Evolutionary conservation across 2,329 filamentous ascomycete species (phyloP).

Genomic region (Venturiaceae sp.): DNA sequence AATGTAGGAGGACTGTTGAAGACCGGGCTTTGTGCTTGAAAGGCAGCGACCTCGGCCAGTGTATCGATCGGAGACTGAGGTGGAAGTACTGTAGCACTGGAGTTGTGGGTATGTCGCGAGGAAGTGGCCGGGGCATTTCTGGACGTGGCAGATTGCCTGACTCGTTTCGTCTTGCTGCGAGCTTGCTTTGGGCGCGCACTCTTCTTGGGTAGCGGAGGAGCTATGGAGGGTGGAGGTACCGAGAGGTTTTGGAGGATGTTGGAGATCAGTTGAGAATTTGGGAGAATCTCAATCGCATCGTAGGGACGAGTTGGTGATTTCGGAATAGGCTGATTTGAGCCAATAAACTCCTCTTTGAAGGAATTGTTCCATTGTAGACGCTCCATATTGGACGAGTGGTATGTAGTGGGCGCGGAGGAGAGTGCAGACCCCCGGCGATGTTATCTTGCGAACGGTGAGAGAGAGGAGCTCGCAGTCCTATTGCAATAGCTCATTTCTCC

Average conservation of each 20-base stretch:
- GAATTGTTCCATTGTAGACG: background rate
- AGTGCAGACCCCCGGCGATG: too few relatives aligned
- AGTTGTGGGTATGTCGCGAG: background rate
- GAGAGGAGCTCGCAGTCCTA: background rate
- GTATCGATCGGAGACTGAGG: slow-evolving; percentile 10
- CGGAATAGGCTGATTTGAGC: background rate
- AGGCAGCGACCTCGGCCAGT: slow-evolving; percentile 9
- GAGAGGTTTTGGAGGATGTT: slow-evolving; percentile 2
- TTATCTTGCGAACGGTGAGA: too few relatives aligned
- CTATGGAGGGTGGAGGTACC: background rate
- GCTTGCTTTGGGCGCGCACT: background rate
- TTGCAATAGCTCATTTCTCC: background rate
- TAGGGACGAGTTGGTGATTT: background rate
- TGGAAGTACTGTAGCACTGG: background rate
- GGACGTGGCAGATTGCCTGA: background rate
- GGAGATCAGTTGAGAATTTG: background rate
- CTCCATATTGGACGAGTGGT: background rate
- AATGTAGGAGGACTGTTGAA: background rate
- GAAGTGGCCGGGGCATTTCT: background rate
- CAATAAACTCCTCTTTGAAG: background rate
- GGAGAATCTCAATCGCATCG: slow-evolving; percentile 5
- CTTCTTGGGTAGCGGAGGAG: background rate
- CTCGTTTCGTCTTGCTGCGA: background rate
- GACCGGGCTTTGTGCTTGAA: slow-evolving; percentile 6
- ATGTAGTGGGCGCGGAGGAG: background rate